Evolutionary conservation across 2,329 filamentous ascomycete species (phyloP), one percentile per base, ranked within the genome.

Genomic region (Penicillium glabrum): DNA sequence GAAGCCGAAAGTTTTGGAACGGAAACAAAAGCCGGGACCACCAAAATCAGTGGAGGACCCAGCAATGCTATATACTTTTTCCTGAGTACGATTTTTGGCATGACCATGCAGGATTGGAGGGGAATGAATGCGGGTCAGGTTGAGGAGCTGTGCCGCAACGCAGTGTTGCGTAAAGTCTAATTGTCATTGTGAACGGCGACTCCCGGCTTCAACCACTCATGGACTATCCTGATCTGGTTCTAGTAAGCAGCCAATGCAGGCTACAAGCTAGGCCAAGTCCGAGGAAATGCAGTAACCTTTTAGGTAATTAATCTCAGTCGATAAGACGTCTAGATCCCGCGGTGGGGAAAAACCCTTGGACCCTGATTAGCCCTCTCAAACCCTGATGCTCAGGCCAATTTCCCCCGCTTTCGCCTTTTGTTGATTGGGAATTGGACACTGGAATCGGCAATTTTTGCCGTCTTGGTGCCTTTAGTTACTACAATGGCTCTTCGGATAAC

Each of bases 251-350:
- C 55, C 53, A 45, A 35, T 53, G 51, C 31, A 43, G 29, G 31
- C 35, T 52, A 58, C 55, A 58, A 58, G 46, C 3, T 11, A 11
- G n/a, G 37, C 27, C 21, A 61, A 51, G 35, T 58, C 53, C 58
- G 53, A 60, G 56, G 55, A 58, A 48, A 27, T 51, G 23, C 39
- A 53, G 57, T 44, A n/a, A 44, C 23, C 27, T 35, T 27, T 64
- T 64, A 62, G 60, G 60, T 65, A 65, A 65, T 61, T 53, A 50
- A 49, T 57, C 23, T 8, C 43, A 31, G 21, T 26, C 50, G 53
- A 61, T 61, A 56, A 61, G 35, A 51, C 19, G 49, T 24, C 23
- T 39, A 44, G 33, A 50, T 26, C 33, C 47, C 47, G 47, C 23
- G 47, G 47, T 50, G 47, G 33, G 37, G 33, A 50, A 23, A 27